These are phyloP conservation scores for Scenedesmus sp. DNA, from an alignment of 163 green algal species.

Conservation along the genomic window DNA sequence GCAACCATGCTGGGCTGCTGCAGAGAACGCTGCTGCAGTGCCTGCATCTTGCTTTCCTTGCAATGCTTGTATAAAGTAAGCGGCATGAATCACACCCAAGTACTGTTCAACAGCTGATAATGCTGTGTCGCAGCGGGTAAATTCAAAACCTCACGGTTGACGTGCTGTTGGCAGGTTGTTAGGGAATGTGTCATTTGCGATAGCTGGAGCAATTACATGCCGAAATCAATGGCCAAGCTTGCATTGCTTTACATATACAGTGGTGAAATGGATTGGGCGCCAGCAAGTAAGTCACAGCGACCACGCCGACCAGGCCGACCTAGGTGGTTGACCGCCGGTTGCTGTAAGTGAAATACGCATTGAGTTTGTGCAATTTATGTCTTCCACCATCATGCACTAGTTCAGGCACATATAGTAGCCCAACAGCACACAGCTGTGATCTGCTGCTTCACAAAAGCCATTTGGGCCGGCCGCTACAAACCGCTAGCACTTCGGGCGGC, in stretches of 20 bases:
- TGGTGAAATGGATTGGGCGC: too few relatives aligned
- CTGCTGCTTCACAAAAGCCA: too few relatives aligned
- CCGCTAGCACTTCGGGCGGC: too few relatives aligned
- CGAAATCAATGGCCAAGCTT: too few relatives aligned
- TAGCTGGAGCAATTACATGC: background rate
- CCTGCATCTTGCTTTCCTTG: background rate
- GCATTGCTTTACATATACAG: too few relatives aligned
- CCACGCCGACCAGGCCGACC: background rate
- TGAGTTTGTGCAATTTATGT: background rate
- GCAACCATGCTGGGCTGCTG: constrained; percentile 20
- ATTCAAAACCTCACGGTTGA: background rate
- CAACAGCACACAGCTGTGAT: background rate
- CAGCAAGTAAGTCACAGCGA: too few relatives aligned
- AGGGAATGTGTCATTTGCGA: background rate
- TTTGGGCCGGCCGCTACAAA: too few relatives aligned
- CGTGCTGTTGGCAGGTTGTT: too few relatives aligned
- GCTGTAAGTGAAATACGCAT: background rate
- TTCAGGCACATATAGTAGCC: background rate
- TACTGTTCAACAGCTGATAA: too few relatives aligned
- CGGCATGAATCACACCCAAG: background rate
- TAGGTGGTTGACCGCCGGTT: background rate
- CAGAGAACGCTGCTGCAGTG: background rate
- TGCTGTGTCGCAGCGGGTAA: background rate
- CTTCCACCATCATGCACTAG: background rate
- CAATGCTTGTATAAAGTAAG: background rate